phyloP scores from a whole-genome alignment of 352 stramenopile genomes.

The Phytophthora podocarpi region DNA sequence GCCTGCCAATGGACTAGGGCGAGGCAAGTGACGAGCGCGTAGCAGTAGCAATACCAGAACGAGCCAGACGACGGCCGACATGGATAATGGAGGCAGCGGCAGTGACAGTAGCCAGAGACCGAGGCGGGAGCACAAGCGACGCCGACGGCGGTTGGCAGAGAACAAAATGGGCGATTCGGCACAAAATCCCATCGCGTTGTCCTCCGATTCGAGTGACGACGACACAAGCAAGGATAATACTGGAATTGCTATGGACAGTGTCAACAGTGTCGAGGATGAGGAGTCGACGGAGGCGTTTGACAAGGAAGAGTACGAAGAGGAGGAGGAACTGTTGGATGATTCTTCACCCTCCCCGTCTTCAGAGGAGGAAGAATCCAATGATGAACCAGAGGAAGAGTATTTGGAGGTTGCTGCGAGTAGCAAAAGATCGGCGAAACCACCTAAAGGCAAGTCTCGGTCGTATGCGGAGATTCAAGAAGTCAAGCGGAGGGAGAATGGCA shows the following conservation, averaged over 20 bases:
- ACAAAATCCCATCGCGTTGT: conserved; percentile 30
- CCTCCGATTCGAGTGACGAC: conserved; percentile 27
- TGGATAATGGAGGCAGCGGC: conserved; percentile 9
- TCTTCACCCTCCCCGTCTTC: conserved; percentile 7
- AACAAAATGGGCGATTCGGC: conserved; percentile 13
- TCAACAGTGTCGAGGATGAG: conserved; percentile 19
- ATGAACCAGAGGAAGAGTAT: conserved; percentile 19
- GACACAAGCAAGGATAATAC: conserved; percentile 1
- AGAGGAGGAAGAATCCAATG: conserved; percentile 8
- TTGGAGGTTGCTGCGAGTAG: not conserved
- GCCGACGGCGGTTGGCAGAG: conserved; percentile 3
- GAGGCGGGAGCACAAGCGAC: conserved; percentile 11
- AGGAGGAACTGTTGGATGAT: no score
- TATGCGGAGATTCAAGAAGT: conserved; percentile 1
- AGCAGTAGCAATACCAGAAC: conserved; percentile 21
- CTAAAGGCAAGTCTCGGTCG: not conserved
- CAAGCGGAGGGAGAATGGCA: conserved; percentile 5
- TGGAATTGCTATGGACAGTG: conserved; percentile 1
- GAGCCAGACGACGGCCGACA: not conserved
- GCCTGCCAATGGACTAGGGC: not conserved
- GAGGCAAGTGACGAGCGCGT: conserved; percentile 9
- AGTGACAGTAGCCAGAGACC: conserved; percentile 2
- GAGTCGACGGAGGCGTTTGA: conserved; percentile 28
- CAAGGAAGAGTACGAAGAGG: conserved; percentile 30
- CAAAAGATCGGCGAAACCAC: conserved; percentile 3